Conservation (phyloP, 345 rosid species). For the Brassica carinata region DNA sequence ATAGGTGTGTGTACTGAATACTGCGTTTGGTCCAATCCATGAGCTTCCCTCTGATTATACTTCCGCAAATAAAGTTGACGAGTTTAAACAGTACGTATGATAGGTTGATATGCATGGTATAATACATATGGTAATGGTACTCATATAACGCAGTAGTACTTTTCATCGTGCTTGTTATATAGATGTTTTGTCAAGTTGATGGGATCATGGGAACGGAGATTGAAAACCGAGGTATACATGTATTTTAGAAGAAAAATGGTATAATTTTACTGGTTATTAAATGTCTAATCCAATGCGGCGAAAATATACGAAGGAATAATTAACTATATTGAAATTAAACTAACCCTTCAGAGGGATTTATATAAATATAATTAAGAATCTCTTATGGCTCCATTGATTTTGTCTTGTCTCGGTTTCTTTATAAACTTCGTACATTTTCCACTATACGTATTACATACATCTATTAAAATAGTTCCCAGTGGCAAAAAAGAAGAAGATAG, state of each 20-base stretch:
- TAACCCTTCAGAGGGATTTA: no score
- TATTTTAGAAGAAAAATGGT: no score
- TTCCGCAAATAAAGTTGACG: not conserved
- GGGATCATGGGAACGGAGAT: not conserved
- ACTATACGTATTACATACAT: not conserved
- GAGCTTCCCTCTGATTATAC: no score
- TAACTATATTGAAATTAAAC: no score
- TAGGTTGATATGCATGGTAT: not conserved
- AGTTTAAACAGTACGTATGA: not conserved
- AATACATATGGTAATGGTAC: not conserved
- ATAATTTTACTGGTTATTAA: no score
- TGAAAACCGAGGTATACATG: not conserved
- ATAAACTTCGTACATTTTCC: no score
- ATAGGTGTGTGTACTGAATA: conserved; percentile 10
- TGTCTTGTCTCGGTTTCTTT: no score
- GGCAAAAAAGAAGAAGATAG: not conserved
- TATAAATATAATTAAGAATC: no score
- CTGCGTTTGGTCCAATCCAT: conserved; percentile 22
- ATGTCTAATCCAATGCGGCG: no score
- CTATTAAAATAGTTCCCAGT: not conserved
- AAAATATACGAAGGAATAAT: no score
- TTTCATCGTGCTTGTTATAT: not conserved
- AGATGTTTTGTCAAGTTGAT: not conserved
- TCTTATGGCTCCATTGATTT: no score
- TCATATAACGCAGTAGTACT: not conserved